A percentile compares a stretch with the other conserved stretches of the same genome.
phyloP scores from a whole-genome alignment of 116 monocot species.

The Zostera marina region DNA sequence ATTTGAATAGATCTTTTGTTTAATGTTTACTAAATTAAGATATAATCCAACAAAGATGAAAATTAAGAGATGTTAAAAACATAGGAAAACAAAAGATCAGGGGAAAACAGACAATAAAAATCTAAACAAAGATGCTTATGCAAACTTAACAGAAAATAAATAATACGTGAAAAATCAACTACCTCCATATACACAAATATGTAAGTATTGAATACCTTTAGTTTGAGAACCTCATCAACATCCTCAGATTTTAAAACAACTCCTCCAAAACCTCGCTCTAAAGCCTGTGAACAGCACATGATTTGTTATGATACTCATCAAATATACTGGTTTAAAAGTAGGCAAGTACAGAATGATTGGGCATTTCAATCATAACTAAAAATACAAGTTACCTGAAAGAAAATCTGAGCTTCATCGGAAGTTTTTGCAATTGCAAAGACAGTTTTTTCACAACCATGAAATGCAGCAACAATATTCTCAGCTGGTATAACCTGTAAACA shows the following conservation, averaged over 20 bases:
- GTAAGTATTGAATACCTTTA: conserved; percentile 38
- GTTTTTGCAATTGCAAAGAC: conserved; percentile 55
- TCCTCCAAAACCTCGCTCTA: conserved; percentile 75
- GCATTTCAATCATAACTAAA: neutral
- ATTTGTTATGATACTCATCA: neutral
- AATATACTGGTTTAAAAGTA: neutral
- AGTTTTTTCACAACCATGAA: conserved; percentile 45
- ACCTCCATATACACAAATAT: neutral
- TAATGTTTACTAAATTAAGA: neutral
- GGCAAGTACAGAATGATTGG: neutral
- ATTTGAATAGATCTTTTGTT: neutral
- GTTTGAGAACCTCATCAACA: conserved; percentile 36
- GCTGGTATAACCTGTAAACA: conserved; percentile 69
- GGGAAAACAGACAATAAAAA: too few species aligned
- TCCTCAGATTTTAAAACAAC: conserved; percentile 63
- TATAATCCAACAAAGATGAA: neutral
- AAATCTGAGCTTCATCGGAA: conserved; percentile 56
- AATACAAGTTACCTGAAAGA: conserved; percentile 42
- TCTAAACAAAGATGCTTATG: neutral
- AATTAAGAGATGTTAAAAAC: neutral
- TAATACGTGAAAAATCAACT: neutral
- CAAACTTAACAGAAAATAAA: neutral
- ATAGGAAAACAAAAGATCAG: neutral
- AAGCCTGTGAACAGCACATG: conserved; percentile 25
- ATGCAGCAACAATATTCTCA: conserved; percentile 79